A percentile compares a stretch with the other conserved stretches of the same genome.
phyloP scores from a whole-genome alignment of 1,139 yeast species.

The Suhomyces bokatorum region DNA sequence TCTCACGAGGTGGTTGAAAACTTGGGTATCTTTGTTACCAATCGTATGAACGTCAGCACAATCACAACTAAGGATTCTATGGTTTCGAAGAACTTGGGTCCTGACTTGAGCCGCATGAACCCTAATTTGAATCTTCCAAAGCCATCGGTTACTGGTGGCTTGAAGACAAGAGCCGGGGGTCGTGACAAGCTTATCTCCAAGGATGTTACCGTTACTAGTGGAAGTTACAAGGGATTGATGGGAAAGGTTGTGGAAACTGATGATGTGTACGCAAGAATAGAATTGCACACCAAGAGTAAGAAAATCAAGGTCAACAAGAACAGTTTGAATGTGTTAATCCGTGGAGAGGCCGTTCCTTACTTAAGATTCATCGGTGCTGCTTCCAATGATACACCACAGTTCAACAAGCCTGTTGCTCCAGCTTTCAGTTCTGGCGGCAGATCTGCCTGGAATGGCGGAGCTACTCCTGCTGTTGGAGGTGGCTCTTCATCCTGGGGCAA shows the following conservation, averaged over 20 bases:
- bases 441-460: conserved; percentile 49
- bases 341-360: conserved; percentile 72
- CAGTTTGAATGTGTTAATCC: conserved; percentile 67
- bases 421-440: conserved; percentile 46
- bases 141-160: conserved; percentile 48
- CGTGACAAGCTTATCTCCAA: conserved; percentile 80
- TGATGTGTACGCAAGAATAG: conserved; percentile 88
- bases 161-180: conserved; percentile 60
- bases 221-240: conserved; percentile 90
- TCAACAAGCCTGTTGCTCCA: conserved; percentile 38
- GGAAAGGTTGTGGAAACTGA: conserved; percentile 94
- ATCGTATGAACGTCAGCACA: conserved; percentile 75
- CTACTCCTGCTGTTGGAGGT: conserved; percentile 47
- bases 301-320: conserved; percentile 81
- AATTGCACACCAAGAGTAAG: conserved; percentile 88
- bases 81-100: conserved; percentile 53
- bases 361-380: conserved; percentile 71
- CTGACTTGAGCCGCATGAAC: conserved; percentile 81
- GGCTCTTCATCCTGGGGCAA: conserved; percentile 30
- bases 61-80: conserved; percentile 80
- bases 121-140: conserved; percentile 62
- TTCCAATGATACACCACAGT: conserved; percentile 17
- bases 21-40: conserved; percentile 86
- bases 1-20: conserved; percentile 80
- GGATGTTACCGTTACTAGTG: conserved; percentile 82